phyloP scores from a whole-genome alignment of 768 basidiomycete species.

The Pisolithus microcarpus region DNA sequence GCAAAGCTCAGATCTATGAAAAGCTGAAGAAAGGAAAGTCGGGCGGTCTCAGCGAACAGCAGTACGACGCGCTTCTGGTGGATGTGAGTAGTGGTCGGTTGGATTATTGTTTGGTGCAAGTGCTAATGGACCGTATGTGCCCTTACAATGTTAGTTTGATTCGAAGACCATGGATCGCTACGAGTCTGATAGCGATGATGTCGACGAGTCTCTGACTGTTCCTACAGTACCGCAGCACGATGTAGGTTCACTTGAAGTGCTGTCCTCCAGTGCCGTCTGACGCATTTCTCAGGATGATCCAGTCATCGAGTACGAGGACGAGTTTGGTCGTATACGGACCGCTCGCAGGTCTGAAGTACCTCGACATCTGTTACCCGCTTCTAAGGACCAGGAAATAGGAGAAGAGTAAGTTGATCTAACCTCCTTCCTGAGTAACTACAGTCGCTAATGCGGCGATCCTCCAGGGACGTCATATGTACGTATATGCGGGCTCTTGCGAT shows the following conservation, averaged over 20 bases:
- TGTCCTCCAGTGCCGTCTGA: conserved; percentile 2
- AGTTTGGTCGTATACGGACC: conserved; percentile 73
- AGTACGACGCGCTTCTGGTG: conserved; percentile 65
- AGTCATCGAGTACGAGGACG: conserved; percentile 79
- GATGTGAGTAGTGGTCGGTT: conserved; percentile 49
- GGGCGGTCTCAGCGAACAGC: conserved; percentile 68
- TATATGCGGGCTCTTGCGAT: conserved; percentile 5
- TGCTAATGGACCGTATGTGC: not conserved
- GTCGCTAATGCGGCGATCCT: conserved; percentile 3
- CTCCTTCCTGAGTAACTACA: conserved; percentile 1
- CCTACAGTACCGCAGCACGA: conserved; percentile 39
- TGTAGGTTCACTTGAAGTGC: conserved; percentile 19
- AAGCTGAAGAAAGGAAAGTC: conserved; percentile 71
- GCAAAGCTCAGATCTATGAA: conserved; percentile 77
- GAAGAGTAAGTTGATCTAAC: conserved; percentile 44
- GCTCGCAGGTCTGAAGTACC: conserved; percentile 72
- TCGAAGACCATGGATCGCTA: conserved; percentile 45
- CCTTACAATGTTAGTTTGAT: conserved; percentile 50
- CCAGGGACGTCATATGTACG: conserved; percentile 55
- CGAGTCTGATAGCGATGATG: conserved; percentile 68
- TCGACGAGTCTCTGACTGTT: conserved; percentile 68
- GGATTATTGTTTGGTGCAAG: not conserved
- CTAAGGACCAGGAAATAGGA: conserved; percentile 34
- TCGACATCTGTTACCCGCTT: conserved; percentile 45
- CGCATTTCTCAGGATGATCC: conserved; percentile 56